Percentiles rank a stretch among this genome's conserved stretches.
Evolutionary conservation across 768 basidiomycete genomes (phyloP).

Genomic region (Lentinula sp.): DNA sequence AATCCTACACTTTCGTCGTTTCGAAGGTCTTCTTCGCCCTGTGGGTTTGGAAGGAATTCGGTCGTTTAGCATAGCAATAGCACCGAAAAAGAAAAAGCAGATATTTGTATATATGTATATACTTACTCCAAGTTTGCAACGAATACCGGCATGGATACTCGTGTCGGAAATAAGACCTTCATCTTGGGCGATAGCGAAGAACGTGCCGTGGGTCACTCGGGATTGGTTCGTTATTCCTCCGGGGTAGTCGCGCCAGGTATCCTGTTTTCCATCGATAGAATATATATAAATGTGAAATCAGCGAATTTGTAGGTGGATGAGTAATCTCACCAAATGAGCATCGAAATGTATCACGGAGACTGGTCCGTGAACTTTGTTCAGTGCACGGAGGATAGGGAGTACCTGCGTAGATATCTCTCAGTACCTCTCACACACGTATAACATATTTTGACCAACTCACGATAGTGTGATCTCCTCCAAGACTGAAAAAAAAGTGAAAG

Average conservation of each 20-base stretch:
- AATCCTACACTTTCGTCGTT: slow-evolving; percentile 75
- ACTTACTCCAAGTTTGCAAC: slow-evolving; percentile 55
- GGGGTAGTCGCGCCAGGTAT: slow-evolving; percentile 55
- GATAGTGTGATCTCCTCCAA: slow-evolving; percentile 88
- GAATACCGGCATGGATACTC: slow-evolving; percentile 82
- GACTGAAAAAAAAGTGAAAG: slow-evolving; percentile 25
- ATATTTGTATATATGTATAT: background rate
- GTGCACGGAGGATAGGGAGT: slow-evolving; percentile 75
- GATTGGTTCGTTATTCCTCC: slow-evolving; percentile 58
- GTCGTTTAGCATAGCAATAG: too few species aligned
- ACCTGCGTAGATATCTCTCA: slow-evolving; percentile 36
- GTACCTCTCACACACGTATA: background rate
- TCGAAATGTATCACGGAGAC: slow-evolving; percentile 84
- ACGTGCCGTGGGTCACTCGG: slow-evolving; percentile 78
- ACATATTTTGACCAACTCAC: slow-evolving; percentile 27
- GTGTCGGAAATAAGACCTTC: slow-evolving; percentile 73
- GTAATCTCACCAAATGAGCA: slow-evolving; percentile 35
- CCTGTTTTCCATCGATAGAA: slow-evolving; percentile 38
- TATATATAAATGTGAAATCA: slow-evolving; percentile 10
- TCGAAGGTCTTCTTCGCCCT: slow-evolving; percentile 59
- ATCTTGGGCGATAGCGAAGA: slow-evolving; percentile 74
- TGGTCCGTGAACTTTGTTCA: slow-evolving; percentile 76
- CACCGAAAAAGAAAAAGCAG: too few species aligned
- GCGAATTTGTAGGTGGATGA: background rate
- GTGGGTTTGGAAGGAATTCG: slow-evolving; percentile 14